Base-by-base conservation (phyloP, 2,329 filamentous ascomycete species). In the Cladobotryum mycophilum region DNA sequence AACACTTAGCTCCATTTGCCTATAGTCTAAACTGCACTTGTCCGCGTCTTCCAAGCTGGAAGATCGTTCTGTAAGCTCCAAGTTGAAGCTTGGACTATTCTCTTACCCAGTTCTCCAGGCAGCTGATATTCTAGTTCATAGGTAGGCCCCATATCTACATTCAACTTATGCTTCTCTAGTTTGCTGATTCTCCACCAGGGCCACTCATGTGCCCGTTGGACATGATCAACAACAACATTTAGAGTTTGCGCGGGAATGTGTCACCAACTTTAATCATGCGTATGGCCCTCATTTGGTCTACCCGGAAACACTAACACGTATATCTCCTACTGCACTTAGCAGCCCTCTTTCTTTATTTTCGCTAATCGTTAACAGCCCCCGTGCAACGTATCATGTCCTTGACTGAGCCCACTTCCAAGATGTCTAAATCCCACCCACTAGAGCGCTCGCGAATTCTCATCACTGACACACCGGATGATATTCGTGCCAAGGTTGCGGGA, bases 61-160 rank as follows among this genome's bases (percentile, higher is more conserved):
- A 5, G 81, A 86, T 47, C 71, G 78, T 38, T 72, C 75, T 13
- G 78, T 76, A 6, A 83, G 81, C 57, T 74, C 79, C 40, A 58
- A 63, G 5, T 76, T 95, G 53, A 95, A 93, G 67, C 80, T 96
- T 4, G 92, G 93, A 14, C 76, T 99, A 4, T 96, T 97, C 66
- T 95, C 91, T 7, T 99, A 99, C 65, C 93, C 93, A 2, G 90
- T 99, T 36, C 80, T 99, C 1, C 91, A 96, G 70, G 92, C 93
- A 17, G 93, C 93, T 41, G 93, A 99, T 68, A 88, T 99, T 44
- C 78, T 97, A 36, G 80, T 97, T 7, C 91, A 96, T 64, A 76
- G 84, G 81, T 86, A 68, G 38, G 56, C 47, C 14, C 12, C 13
- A 30, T 25, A 37, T 6, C 12, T 17, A 2, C n/a, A 20, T 30